A percentile compares a stretch with the other conserved stretches of the same genome.
phyloP scores from a whole-genome alignment of 768 basidiomycete species.

The Tephrocybe sp. region DNA sequence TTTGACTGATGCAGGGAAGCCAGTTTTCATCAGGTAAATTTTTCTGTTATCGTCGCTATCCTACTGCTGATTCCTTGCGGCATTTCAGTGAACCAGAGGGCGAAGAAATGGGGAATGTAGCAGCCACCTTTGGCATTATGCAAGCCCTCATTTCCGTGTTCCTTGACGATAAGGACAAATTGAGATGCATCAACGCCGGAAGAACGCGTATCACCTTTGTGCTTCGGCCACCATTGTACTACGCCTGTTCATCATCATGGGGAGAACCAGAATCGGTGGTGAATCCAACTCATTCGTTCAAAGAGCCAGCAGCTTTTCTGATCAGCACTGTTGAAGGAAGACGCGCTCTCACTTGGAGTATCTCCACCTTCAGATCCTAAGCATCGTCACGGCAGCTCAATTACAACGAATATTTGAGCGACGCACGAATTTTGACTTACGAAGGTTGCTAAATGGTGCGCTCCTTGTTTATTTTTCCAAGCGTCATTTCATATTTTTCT shows the following conservation, averaged over 20 bases:
- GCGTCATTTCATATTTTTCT: neutral
- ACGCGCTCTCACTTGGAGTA: constrained; percentile 93
- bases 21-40: constrained; percentile 84
- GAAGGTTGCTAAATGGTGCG: constrained; percentile 68
- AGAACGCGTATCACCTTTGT: constrained; percentile 83
- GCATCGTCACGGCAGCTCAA: constrained; percentile 84
- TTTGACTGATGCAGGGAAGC: constrained; percentile 94
- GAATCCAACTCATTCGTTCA: constrained; percentile 33
- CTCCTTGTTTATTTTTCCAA: neutral
- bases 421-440: constrained; percentile 88
- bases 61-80: neutral
- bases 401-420: constrained; percentile 84
- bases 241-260: constrained; percentile 89
- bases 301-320: constrained; percentile 3
- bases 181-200: constrained; percentile 83
- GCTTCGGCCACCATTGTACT: constrained; percentile 85
- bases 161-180: constrained; percentile 86
- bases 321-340: constrained; percentile 65
- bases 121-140: constrained; percentile 86
- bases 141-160: constrained; percentile 97
- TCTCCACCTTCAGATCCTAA: constrained; percentile 89
- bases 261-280: constrained; percentile 97
- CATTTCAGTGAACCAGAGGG: constrained; percentile 46
- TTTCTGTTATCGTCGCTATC: neutral
- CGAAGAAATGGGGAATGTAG: constrained; percentile 63